A percentile compares a stretch with the other conserved stretches of the same genome.
These are phyloP conservation scores for Taxawa tesnikishii DNA, from an alignment of 2,329 filamentous ascomycete species.

Conservation along the genomic window DNA sequence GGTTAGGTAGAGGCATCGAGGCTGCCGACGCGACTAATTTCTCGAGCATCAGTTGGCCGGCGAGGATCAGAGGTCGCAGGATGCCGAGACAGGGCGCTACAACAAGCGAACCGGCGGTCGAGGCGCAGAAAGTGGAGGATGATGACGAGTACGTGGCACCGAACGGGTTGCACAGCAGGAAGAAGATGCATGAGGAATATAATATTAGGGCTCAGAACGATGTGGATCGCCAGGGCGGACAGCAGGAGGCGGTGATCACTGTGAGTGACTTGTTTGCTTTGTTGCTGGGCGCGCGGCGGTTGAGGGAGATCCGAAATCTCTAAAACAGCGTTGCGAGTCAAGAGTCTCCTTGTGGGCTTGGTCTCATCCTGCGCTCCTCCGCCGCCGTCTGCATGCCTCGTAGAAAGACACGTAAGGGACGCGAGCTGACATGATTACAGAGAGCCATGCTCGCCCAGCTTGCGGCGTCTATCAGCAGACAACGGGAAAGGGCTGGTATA, in stretches of 20 bases:
- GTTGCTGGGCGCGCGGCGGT: constrained; percentile 2
- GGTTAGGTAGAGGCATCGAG: constrained; percentile 45
- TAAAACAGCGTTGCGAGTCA: too few species aligned
- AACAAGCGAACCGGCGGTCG: constrained; percentile 16
- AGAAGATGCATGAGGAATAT: constrained; percentile 47
- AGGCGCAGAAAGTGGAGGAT: constrained; percentile 14
- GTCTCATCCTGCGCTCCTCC: too few species aligned
- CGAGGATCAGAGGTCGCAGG: constrained; percentile 6
- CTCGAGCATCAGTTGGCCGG: constrained; percentile 24
- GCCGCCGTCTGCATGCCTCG: not conserved
- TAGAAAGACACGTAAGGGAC: not conserved
- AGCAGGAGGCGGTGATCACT: constrained; percentile 45
- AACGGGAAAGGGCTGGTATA: constrained; percentile 7
- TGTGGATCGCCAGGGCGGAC: constrained; percentile 43
- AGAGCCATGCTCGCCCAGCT: constrained; percentile 15
- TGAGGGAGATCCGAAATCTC: too few species aligned
- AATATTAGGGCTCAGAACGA: constrained; percentile 52
- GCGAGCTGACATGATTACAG: constrained; percentile 9
- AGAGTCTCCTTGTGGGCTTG: too few species aligned
- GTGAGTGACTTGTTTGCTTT: constrained; percentile 13
- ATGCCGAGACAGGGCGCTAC: constrained; percentile 2
- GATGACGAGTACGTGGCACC: constrained; percentile 25
- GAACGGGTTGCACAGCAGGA: constrained; percentile 41
- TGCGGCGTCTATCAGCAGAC: constrained; percentile 11
- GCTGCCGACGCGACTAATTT: constrained; percentile 31